Base-by-base conservation (phyloP, 2,329 filamentous ascomycete species). In the Xylaria sp. region DNA sequence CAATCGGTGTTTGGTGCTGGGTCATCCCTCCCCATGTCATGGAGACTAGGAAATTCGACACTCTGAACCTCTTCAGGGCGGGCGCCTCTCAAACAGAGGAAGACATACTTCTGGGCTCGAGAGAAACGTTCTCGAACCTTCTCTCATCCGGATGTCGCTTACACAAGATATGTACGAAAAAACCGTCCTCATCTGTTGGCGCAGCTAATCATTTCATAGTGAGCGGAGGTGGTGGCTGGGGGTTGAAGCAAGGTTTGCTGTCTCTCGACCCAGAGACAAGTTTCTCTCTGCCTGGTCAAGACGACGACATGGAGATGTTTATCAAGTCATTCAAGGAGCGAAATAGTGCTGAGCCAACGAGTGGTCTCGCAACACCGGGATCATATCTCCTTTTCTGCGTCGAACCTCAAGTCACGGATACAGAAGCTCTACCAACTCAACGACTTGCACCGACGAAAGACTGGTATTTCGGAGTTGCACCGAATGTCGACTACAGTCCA, bases 151-250 rank as follows among this genome's bases (percentile, higher is more conserved):
- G 85, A 1, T 84, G 84, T 39, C 82, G 83, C 12, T 64, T 88
- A 15, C 84, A 86, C 64, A 81, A 80, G 67, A 82, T 86, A 12
- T 74, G 84, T 86, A 77, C 75, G 83, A 80, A 18, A 3, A 31
- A 31, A 23, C 25, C 44, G 60, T 44, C 56, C 9, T 72, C 12
- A 13, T 72, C 57, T 75, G 46, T n/a, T 4, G 63, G 60, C 60
- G 55, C 66, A 69, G 65, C 73, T 76, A 75, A 71, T 56, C 15
- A 52, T 37, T 39, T 63, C 80, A 25, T 83, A 86, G 88, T 94
- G 71, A 94, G 92, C 75, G 93, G 93, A 4, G 93, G 93, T 55
- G 93, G 93, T 51, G 93, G 93, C 23, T 97, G 93, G 93, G 93
- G 93, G 18, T 84, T 87, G 65, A 96, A 95, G 78, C 89, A 91